Evolutionary conservation across 768 basidiomycete genomes (phyloP).

Genomic region (Pleurotus citrinopileatus): DNA sequence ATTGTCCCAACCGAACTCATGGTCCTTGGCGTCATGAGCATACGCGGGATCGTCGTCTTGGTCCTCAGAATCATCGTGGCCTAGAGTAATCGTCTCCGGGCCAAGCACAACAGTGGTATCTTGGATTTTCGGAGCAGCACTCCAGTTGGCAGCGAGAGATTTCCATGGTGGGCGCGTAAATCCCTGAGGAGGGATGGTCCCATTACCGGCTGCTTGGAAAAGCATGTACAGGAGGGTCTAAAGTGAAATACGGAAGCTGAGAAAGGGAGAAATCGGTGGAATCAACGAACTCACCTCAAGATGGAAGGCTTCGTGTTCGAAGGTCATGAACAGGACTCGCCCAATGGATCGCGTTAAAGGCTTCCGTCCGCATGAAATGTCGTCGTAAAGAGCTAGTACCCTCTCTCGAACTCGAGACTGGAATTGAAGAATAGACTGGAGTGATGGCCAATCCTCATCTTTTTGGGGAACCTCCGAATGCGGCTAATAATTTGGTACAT

Average conservation of each 20-base stretch:
- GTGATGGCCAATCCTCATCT: constrained; percentile 85
- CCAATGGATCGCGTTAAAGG: constrained; percentile 63
- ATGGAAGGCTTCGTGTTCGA: constrained; percentile 89
- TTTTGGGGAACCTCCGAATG: constrained; percentile 85
- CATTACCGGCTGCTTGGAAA: constrained; percentile 73
- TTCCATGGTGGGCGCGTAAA: constrained; percentile 76
- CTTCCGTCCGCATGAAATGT: constrained; percentile 51
- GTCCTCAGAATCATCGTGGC: constrained; percentile 80
- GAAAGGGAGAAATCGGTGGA: not conserved
- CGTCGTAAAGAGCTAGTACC: constrained; percentile 68
- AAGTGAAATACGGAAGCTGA: not conserved
- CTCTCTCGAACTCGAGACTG: constrained; percentile 75
- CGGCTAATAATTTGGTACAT: constrained; percentile 39
- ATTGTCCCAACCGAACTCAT: constrained; percentile 95
- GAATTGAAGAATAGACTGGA: constrained; percentile 71
- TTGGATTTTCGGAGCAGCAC: constrained; percentile 39
- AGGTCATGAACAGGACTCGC: constrained; percentile 86
- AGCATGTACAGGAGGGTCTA: constrained; percentile 93
- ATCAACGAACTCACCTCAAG: constrained; percentile 40
- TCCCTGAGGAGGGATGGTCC: constrained; percentile 75
- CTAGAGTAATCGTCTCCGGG: constrained; percentile 58
- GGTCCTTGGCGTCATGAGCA: constrained; percentile 38
- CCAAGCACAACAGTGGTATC: constrained; percentile 52
- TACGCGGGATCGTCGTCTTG: constrained; percentile 47
- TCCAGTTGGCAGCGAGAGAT: constrained; percentile 46